Evolutionary conservation across 1,284 basidiomycete species (phyloP).

Genomic region (Termitomyces sp.): DNA sequence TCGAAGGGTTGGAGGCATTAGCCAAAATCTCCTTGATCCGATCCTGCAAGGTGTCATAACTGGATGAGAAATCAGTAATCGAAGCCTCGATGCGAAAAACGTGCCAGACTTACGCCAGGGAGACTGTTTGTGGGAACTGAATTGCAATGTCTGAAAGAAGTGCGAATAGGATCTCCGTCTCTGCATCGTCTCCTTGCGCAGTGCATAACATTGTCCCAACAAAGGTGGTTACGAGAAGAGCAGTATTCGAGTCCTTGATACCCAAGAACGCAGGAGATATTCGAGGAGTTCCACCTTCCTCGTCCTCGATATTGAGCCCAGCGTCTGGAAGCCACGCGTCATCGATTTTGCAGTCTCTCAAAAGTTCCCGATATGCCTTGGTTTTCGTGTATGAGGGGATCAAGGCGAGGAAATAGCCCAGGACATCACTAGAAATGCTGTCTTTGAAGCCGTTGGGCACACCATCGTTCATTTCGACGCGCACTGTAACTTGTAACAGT

Average conservation of each 20-base stretch:
- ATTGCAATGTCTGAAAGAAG: slow-evolving; percentile 73
- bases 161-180: slow-evolving; percentile 77
- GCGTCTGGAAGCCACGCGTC: slow-evolving; percentile 40
- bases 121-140: slow-evolving; percentile 69
- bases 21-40: slow-evolving; percentile 74
- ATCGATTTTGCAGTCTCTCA: slow-evolving; percentile 58
- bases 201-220: slow-evolving; percentile 71
- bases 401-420: slow-evolving; percentile 81
- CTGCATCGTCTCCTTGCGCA: slow-evolving; percentile 77
- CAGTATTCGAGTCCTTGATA: slow-evolving; percentile 59
- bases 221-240: slow-evolving; percentile 73
- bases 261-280: slow-evolving; percentile 60
- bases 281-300: slow-evolving; percentile 46
- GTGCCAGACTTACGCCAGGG: slow-evolving; percentile 56
- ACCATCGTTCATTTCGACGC: slow-evolving; percentile 36
- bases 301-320: slow-evolving; percentile 35
- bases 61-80: slow-evolving; percentile 25
- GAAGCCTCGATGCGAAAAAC: slow-evolving; percentile 6
- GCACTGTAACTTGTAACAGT: slow-evolving; percentile 52
- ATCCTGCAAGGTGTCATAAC: slow-evolving; percentile 77
- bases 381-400: slow-evolving; percentile 64
- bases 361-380: slow-evolving; percentile 50
- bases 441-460: slow-evolving; percentile 33
- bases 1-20: slow-evolving; percentile 66
- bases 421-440: slow-evolving; percentile 50